phyloP scores from a whole-genome alignment of 805 yeast genomes.

The Saturnispora sanitii region DNA sequence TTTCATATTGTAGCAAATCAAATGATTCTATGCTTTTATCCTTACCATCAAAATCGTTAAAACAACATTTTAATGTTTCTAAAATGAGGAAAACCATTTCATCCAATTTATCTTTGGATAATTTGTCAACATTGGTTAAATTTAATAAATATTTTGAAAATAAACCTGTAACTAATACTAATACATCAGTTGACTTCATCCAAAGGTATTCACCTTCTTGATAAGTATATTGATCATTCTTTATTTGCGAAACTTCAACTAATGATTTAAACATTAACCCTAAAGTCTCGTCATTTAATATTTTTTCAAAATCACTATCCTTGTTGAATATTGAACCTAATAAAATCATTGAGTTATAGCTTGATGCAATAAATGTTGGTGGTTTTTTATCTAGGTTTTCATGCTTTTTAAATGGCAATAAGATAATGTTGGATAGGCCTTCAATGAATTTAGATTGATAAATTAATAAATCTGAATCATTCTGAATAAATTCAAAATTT shows the following conservation, averaged over 20 bases:
- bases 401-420: conserved; percentile 54
- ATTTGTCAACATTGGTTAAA: background rate
- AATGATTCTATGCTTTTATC: conserved; percentile 4
- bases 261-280: conserved; percentile 39
- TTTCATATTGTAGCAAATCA: conserved; percentile 26
- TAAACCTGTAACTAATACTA: conserved; percentile 28
- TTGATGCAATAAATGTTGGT: conserved; percentile 55
- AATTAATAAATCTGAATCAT: conserved; percentile 19
- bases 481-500: conserved; percentile 30
- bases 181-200: conserved; percentile 38
- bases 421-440: conserved; percentile 43
- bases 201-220: conserved; percentile 34
- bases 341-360: conserved; percentile 37
- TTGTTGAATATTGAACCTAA: conserved; percentile 30
- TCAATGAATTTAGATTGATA: conserved; percentile 38
- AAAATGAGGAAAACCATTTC: conserved; percentile 35
- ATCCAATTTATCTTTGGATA: conserved; percentile 14
- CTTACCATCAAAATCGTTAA: conserved; percentile 24
- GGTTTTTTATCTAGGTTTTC: conserved; percentile 47
- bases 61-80: conserved; percentile 32
- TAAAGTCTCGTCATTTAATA: conserved; percentile 37
- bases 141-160: conserved; percentile 21
- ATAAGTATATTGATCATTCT: conserved; percentile 26
- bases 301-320: conserved; percentile 24
- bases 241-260: conserved; percentile 40